Evolutionary conservation across 1,284 basidiomycete species (phyloP), one percentile per base, ranked within the genome.

Genomic region (Vanrija sp.): DNA sequence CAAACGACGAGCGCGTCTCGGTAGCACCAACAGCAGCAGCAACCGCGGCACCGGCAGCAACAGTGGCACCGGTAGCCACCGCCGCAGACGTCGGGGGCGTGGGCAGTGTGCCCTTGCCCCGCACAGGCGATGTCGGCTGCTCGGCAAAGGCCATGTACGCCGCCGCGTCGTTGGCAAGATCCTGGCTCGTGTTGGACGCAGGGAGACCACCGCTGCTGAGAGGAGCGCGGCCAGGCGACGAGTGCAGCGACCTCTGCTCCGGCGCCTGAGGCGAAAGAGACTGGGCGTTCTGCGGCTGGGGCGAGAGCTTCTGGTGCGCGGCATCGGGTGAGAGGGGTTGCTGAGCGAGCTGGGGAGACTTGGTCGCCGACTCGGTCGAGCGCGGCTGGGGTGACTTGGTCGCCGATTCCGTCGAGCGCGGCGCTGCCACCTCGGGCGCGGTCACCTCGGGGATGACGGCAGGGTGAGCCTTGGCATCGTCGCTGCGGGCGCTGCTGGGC

Each of bases 1-100:
- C 87, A 65, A 94, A 94, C 3, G 90, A 91, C 1, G 89, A 91
- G 45, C 82, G 82, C 68, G 80, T 84, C 51, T 64, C 61, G 16
- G 57, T 27, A 6, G 56, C 36, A 12, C 47, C 47, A 42, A 48
- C 24, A 7, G 62, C 43, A 1, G 71, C 59, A 20, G 43, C 57
- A 39, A 52, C 18, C 8, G 18, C 23, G 2, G 23, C 9, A 24
- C 20, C 44, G 8, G 44, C 24, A 25, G 20, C 23, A 35, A 24
- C 23, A 35, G 45, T 8, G 25, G 14, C 12, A 25, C 51, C 15
- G 20, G 39, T 25, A 31, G 31, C 31, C 6, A 12, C 38, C 1
- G 18, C n/a, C 5, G 38, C 57, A 15, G 47, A 31, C n/a, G 51
- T 42, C 6, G 46, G 37, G 7, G 53, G 55, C 58, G 12, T 27